These are phyloP conservation scores for Cladosporium sphaerospermum DNA, from an alignment of 2,329 filamentous ascomycete species.

Conservation along the genomic window DNA sequence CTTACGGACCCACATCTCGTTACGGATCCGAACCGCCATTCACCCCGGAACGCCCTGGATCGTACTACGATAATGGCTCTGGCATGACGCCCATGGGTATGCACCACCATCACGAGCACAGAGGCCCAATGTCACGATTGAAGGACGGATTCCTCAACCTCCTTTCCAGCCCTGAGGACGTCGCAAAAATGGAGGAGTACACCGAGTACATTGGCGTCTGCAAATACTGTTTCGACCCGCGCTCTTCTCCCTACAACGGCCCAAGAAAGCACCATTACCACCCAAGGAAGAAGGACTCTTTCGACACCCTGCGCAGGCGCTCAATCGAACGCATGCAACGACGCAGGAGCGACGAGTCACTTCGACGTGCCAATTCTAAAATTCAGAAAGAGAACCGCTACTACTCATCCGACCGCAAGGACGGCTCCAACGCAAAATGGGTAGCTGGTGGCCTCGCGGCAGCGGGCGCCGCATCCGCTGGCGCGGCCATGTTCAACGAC, in stretches of 20 bases:
- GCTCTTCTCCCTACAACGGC: constrained; percentile 49
- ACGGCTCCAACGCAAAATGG: constrained; percentile 40
- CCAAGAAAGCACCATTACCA: constrained; percentile 56
- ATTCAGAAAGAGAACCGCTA: constrained; percentile 58
- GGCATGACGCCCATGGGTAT: constrained; percentile 8
- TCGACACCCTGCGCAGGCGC: constrained; percentile 25
- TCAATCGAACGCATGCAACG: constrained; percentile 20
- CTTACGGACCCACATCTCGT: constrained; percentile 1
- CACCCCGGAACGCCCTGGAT: constrained; percentile 5
- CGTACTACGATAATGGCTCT: constrained; percentile 7
- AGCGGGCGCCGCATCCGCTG: constrained; percentile 43
- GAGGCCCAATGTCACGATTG: constrained; percentile 52
- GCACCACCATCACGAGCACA: constrained; percentile 39
- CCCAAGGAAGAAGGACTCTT: constrained; percentile 25
- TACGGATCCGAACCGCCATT: constrained; percentile 7
- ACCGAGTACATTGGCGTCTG: constrained; percentile 62
- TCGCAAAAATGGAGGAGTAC: constrained; percentile 60
- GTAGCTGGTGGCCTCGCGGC: constrained; percentile 50
- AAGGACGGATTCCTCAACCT: constrained; percentile 49
- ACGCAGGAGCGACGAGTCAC: constrained; percentile 28
- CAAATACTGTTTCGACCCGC: constrained; percentile 59
- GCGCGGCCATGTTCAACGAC: constrained; percentile 47
- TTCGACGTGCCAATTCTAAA: constrained; percentile 31
- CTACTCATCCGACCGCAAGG: constrained; percentile 44
- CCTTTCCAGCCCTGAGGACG: constrained; percentile 47